Percentiles rank a stretch among this genome's conserved stretches.
phyloP scores from a whole-genome alignment of 176 grass and related monocot genomes.

The Elymus sibiricus region DNA sequence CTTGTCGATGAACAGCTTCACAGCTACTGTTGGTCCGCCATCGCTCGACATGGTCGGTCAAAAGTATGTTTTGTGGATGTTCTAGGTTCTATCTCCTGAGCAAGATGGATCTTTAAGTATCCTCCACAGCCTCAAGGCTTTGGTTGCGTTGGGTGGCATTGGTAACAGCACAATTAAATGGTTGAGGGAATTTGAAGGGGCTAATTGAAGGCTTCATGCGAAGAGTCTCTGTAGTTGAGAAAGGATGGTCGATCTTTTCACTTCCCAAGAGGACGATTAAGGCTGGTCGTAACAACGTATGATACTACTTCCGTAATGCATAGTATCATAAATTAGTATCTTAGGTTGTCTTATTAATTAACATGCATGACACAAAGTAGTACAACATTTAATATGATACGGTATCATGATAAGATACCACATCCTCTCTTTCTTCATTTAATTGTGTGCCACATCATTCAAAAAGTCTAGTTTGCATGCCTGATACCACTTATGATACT shows the following conservation, averaged over 20 bases:
- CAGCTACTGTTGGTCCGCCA: neutral
- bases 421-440: too few relatives aligned
- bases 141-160: neutral
- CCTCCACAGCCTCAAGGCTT: neutral
- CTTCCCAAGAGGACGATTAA: neutral
- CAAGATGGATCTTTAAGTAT: neutral
- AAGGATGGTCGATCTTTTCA: neutral
- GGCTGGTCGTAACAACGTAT: too few relatives aligned
- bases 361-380: too few relatives aligned
- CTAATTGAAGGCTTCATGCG: neutral
- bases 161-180: neutral
- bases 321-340: too few relatives aligned
- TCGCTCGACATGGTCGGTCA: neutral
- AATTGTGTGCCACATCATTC: too few relatives aligned
- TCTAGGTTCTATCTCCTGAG: neutral
- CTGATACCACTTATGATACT: too few relatives aligned
- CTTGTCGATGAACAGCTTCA: slow-evolving; percentile 44
- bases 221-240: neutral
- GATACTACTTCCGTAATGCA: too few relatives aligned
- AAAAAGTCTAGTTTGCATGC: too few relatives aligned
- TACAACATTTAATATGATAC: too few relatives aligned
- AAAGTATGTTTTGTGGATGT: neutral
- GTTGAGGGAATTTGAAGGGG: neutral
- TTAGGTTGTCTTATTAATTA: too few relatives aligned
- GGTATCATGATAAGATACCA: too few relatives aligned